phyloP scores from a whole-genome alignment of 108 stramenopile genomes.

The Thalassiosira profunda region DNA sequence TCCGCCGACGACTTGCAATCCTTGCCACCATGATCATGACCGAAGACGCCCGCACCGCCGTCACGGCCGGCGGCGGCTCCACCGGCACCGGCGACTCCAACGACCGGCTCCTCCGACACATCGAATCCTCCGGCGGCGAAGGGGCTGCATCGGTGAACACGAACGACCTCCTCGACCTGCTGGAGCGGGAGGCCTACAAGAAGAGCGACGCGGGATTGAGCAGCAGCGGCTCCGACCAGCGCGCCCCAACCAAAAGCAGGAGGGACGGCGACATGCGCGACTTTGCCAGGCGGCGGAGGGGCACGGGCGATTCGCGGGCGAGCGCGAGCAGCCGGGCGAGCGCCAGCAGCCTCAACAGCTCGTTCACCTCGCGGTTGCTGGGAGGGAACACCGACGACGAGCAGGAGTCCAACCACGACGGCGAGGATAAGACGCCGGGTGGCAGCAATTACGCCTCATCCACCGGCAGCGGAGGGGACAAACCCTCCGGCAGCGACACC shows the following conservation, averaged over 20 bases:
- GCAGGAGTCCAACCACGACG: neutral
- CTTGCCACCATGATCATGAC: too few relatives aligned
- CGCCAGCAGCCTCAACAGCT: too few relatives aligned
- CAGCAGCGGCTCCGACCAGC: neutral
- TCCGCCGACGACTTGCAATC: too few relatives aligned
- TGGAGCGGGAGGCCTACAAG: constrained; percentile 5
- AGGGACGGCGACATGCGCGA: neutral
- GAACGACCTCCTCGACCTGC: neutral
- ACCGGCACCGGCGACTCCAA: neutral
- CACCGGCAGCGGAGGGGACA: neutral
- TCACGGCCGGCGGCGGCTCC: neutral
- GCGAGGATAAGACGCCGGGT: neutral
- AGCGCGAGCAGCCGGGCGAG: too few relatives aligned
- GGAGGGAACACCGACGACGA: constrained; percentile 3
- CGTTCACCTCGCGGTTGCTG: constrained; percentile 6
- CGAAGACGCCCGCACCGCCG: too few relatives aligned
- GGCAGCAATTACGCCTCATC: neutral
- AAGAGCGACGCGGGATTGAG: neutral
- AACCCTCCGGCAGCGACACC: neutral
- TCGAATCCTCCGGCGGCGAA: neutral
- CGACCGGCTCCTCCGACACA: neutral
- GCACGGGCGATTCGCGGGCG: neutral
- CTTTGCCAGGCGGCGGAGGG: neutral
- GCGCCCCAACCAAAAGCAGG: neutral
- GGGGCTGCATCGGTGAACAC: neutral